Conservation (phyloP, 495 filamentous ascomycete species). For the Venustampulla echinocandica region DNA sequence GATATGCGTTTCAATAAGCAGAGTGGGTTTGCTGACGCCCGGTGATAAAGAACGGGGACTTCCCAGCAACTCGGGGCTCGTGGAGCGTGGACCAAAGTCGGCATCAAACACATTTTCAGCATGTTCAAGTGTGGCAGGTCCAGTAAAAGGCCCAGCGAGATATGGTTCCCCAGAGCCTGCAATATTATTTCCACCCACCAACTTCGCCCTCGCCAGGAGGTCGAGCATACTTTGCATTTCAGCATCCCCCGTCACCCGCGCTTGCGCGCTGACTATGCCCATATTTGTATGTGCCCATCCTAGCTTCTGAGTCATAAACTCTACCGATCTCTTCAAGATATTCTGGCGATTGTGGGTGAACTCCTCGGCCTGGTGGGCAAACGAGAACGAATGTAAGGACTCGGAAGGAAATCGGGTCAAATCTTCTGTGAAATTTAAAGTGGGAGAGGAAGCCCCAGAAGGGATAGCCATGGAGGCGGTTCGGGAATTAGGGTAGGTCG, state of each 20-base stretch:
- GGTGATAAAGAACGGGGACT: conserved; percentile 29
- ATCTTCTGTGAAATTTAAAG: conserved; percentile 70
- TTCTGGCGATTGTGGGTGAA: conserved; percentile 84
- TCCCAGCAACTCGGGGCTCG: conserved; percentile 41
- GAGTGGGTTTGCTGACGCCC: conserved; percentile 8
- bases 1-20: not conserved
- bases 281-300: conserved; percentile 62
- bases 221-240: conserved; percentile 91
- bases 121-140: conserved; percentile 57
- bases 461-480: conserved; percentile 22
- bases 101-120: conserved; percentile 73
- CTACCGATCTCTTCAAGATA: conserved; percentile 85
- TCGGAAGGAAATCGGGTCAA: conserved; percentile 88
- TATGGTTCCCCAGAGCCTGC: conserved; percentile 33
- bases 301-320: conserved; percentile 93
- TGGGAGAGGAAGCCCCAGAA: conserved; percentile 54
- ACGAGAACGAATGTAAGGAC: conserved; percentile 96
- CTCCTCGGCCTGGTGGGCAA: conserved; percentile 92
- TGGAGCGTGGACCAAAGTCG: conserved; percentile 51
- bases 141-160: conserved; percentile 57
- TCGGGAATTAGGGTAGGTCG: conserved; percentile 34
- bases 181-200: conserved; percentile 47
- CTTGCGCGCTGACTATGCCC: conserved; percentile 69
- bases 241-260: conserved; percentile 68
- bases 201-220: conserved; percentile 66